Evolutionary conservation across 1,139 yeast genomes (phyloP).

Genomic region (Pichia sp.): DNA sequence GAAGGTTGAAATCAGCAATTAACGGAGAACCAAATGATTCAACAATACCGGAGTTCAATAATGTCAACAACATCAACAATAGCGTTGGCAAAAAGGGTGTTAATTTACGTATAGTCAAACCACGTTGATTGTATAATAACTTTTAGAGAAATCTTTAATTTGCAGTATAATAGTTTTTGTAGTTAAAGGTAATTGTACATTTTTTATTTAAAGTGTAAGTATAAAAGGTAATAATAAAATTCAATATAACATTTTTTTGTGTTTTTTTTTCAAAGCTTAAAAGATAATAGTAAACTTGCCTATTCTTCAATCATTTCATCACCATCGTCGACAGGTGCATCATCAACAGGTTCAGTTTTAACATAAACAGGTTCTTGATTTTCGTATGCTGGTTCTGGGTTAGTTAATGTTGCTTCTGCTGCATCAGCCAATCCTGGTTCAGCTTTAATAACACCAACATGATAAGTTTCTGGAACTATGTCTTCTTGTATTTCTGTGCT

Average conservation of each 20-base stretch:
- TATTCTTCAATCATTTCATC: constrained; percentile 29
- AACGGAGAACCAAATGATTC: constrained; percentile 1
- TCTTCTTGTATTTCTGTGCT: background rate
- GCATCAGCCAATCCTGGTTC: too few relatives aligned
- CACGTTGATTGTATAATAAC: background rate
- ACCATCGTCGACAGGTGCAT: constrained; percentile 20
- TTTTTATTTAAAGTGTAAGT: background rate
- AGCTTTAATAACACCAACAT: too few relatives aligned
- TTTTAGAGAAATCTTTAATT: too few relatives aligned
- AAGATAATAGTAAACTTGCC: background rate
- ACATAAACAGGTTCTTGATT: too few relatives aligned
- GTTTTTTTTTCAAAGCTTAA: background rate
- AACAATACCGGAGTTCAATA: constrained; percentile 2
- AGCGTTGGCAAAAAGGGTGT: constrained; percentile 9
- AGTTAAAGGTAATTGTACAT: too few relatives aligned
- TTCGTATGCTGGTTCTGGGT: background rate
- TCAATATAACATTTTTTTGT: constrained; percentile 4
- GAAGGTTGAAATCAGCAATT: constrained; percentile 1
- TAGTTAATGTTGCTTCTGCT: background rate
- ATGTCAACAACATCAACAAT: background rate
- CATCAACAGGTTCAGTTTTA: too few relatives aligned
- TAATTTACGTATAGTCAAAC: constrained; percentile 10
- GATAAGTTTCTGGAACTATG: too few relatives aligned
- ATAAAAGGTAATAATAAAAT: background rate
- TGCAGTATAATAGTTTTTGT: too few relatives aligned